Base-by-base conservation (phyloP, 106 monocot genomes). In the Acorus gramineus region DNA sequence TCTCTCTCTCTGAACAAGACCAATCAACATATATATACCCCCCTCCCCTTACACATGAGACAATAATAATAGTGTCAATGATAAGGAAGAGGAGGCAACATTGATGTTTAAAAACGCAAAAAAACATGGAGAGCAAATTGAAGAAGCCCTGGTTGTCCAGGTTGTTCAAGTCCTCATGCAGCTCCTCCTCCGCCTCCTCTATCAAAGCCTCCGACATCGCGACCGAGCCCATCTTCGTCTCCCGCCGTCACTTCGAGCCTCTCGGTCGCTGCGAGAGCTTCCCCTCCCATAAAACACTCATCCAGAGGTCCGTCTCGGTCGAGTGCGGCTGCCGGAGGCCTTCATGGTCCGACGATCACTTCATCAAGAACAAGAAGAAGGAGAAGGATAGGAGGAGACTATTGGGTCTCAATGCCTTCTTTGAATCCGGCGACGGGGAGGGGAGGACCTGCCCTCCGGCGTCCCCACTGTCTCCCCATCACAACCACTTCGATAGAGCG, bases 141-240 rank as follows among this genome's bases (percentile, higher is more conserved):
- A 79, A 74, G 58, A 56, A 79, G 14, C 57, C 74, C 12, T 59
- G 65, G 11, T 5, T 60, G 3, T 52, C 74, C 3, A 11, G 61
- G 6, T 11, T 74, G 11, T 67, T 74, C 52, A 62, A 69, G n/a
- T 59, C 66, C 4, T n/a, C 77, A 42, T 77, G 71, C 71, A 44
- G 67, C 45, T 68, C 67, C 46, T 52, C 78, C 44, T 53, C 55
- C 61, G 11, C 58, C 9, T 55, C 13, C 8, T 61, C 54, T 42
- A 42, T 49, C 45, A 61, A 28, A 28, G 28, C 28, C 28, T 28
- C 28, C 48, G 72, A 71, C 3, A 50, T 58, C 64, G 76, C 57
- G 2, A 8, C 52, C 1, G 51, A 67, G 52, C 66, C 66, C 8
- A 8, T 14, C 48, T 55, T 77, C 44, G 49, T 57, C 66, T 12